These are phyloP conservation scores for Anacardium occidentale DNA, from an alignment of 345 rosid genomes.

Conservation along the genomic window DNA sequence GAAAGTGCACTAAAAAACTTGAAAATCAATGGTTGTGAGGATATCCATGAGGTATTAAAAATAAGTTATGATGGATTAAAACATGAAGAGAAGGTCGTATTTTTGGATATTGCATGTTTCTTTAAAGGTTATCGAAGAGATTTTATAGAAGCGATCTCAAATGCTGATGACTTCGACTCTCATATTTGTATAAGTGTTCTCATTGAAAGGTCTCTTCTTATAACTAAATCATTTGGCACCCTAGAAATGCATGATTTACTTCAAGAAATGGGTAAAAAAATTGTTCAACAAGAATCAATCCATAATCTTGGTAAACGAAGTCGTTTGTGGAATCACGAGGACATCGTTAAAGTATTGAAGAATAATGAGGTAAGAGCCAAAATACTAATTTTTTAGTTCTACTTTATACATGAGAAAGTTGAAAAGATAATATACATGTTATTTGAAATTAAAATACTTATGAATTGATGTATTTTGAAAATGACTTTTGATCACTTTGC, in stretches of 20 bases:
- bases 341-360: slow-evolving; percentile 24
- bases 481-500: neutral
- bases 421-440: too few relatives aligned
- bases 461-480: neutral
- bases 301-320: slow-evolving; percentile 24
- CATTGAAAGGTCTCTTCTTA: slow-evolving; percentile 30
- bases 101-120: slow-evolving; percentile 27
- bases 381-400: too few relatives aligned
- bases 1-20: neutral
- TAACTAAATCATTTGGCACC: slow-evolving; percentile 7
- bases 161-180: neutral
- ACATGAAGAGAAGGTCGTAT: slow-evolving; percentile 23
- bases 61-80: neutral
- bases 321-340: slow-evolving; percentile 7
- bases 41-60: neutral
- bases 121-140: slow-evolving; percentile 26
- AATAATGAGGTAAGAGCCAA: neutral
- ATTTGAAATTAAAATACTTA: too few relatives aligned
- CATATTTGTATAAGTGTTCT: slow-evolving; percentile 11
- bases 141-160: slow-evolving; percentile 19
- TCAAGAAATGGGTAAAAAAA: slow-evolving; percentile 23
- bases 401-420: too few relatives aligned
- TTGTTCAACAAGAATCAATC: slow-evolving; percentile 27
- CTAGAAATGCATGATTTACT: slow-evolving; percentile 35
- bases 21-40: neutral